Evolutionary conservation across 2,329 filamentous ascomycete species (phyloP).

Genomic region (Macrophomina pseudophaseolina): DNA sequence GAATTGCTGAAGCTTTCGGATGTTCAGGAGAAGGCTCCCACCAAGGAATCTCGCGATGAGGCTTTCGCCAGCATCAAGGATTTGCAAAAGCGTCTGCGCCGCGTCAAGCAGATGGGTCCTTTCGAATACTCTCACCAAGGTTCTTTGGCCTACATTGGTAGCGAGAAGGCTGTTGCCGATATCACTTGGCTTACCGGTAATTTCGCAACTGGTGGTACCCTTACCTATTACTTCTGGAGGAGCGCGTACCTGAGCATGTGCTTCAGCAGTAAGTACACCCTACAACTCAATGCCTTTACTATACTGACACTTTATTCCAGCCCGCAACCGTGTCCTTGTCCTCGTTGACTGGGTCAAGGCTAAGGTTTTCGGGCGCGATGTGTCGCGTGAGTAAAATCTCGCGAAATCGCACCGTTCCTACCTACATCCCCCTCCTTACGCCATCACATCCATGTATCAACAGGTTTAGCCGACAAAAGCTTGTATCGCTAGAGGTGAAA

Average conservation of each 20-base stretch:
- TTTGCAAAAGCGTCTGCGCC: constrained; percentile 82
- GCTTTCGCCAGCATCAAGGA: constrained; percentile 79
- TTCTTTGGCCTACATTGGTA: constrained; percentile 95
- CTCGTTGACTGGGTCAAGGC: constrained; percentile 96
- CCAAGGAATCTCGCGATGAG: constrained; percentile 63
- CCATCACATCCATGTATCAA: constrained; percentile 15
- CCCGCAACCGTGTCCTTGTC: constrained; percentile 92
- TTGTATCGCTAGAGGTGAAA: constrained; percentile 23
- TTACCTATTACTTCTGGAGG: constrained; percentile 98
- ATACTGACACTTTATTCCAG: constrained; percentile 49
- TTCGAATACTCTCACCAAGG: constrained; percentile 99
- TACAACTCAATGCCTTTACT: no score
- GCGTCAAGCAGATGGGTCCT: constrained; percentile 92
- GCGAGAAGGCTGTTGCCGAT: constrained; percentile 96
- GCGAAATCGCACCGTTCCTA: not conserved
- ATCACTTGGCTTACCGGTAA: constrained; percentile 98
- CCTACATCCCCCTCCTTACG: not conserved
- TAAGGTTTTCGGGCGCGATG: constrained; percentile 93
- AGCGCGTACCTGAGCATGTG: constrained; percentile 99
- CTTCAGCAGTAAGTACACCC: constrained; percentile 85
- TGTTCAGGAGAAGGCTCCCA: constrained; percentile 68
- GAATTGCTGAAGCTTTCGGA: constrained; percentile 73
- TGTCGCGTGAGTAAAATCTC: constrained; percentile 72
- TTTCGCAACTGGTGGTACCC: constrained; percentile 86
- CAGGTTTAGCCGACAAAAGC: constrained; percentile 2